A percentile compares a stretch with the other conserved stretches of the same genome.
Evolutionary conservation across 352 stramenopile genomes (phyloP).

Genomic region (Nothophytophthora sp.): DNA sequence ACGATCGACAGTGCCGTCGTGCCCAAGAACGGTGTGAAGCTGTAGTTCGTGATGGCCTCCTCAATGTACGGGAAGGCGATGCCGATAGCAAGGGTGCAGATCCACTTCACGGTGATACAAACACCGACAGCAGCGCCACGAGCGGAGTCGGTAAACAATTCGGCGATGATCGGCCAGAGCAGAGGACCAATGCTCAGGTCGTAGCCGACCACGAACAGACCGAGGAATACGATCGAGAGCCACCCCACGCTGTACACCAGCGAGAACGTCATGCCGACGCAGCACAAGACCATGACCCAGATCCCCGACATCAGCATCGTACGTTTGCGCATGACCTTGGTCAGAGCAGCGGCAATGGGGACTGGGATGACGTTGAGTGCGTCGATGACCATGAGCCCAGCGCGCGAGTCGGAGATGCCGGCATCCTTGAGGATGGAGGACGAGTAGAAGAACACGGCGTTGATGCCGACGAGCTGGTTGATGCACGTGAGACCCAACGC

Average conservation of each 20-base stretch:
- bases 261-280: conserved; percentile 44
- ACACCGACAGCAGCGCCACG: conserved; percentile 39
- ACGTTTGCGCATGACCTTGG: conserved; percentile 38
- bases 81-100: conserved; percentile 46
- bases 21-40: conserved; percentile 51
- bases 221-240: conserved; percentile 48
- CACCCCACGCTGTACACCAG: conserved; percentile 27
- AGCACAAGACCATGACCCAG: conserved; percentile 38
- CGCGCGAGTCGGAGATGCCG: conserved; percentile 44
- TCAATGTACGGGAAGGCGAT: conserved; percentile 59
- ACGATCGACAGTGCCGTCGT: conserved; percentile 32
- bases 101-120: conserved; percentile 52
- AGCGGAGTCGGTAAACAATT: conserved; percentile 60
- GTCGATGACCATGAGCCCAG: conserved; percentile 57
- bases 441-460: conserved; percentile 69
- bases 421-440: conserved; percentile 56
- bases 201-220: conserved; percentile 45
- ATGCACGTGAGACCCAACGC: conserved; percentile 39
- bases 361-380: conserved; percentile 49
- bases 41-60: conserved; percentile 43
- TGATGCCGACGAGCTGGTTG: conserved; percentile 69
- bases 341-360: conserved; percentile 25
- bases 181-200: conserved; percentile 59
- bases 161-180: conserved; percentile 44
- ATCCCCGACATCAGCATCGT: conserved; percentile 41